These are phyloP conservation scores for Yamadazyma jaroonii DNA, from an alignment of 1,139 yeast genomes.

Conservation along the genomic window DNA sequence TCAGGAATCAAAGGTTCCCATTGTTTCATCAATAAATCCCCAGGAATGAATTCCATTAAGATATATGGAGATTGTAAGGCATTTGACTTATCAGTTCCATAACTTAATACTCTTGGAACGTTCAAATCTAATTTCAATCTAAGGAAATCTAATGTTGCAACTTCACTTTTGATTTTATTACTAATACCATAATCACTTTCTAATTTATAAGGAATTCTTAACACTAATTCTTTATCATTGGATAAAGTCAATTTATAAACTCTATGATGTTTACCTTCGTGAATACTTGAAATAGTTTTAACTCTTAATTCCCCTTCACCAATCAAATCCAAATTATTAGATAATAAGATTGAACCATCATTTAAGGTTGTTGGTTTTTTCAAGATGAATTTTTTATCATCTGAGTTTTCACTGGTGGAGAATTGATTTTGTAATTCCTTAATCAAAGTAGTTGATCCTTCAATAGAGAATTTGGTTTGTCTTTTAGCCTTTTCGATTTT, in stretches of 20 bases:
- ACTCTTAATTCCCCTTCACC: constrained; percentile 45
- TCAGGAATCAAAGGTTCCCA: constrained; percentile 77
- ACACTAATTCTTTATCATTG: constrained; percentile 59
- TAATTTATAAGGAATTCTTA: constrained; percentile 82
- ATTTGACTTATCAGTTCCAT: constrained; percentile 62
- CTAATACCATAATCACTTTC: constrained; percentile 62
- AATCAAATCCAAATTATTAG: constrained; percentile 44
- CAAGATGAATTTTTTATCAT: constrained; percentile 21
- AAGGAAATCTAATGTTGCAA: constrained; percentile 86
- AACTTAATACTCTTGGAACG: constrained; percentile 76
- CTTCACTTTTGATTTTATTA: constrained; percentile 79
- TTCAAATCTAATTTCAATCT: constrained; percentile 48
- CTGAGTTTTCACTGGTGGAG: constrained; percentile 18
- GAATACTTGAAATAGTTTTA: constrained; percentile 76
- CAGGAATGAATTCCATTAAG: constrained; percentile 74
- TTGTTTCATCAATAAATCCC: constrained; percentile 77
- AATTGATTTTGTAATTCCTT: constrained; percentile 30
- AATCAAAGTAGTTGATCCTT: constrained; percentile 60
- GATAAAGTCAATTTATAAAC: constrained; percentile 69
- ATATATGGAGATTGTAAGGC: constrained; percentile 71
- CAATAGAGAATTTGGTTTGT: constrained; percentile 78
- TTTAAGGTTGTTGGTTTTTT: constrained; percentile 35
- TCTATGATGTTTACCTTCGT: constrained; percentile 93
- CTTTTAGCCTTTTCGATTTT: constrained; percentile 68
- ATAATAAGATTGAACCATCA: constrained; percentile 43